Conservation (phyloP, 805 yeast species). For the Ogataea neopini region DNA sequence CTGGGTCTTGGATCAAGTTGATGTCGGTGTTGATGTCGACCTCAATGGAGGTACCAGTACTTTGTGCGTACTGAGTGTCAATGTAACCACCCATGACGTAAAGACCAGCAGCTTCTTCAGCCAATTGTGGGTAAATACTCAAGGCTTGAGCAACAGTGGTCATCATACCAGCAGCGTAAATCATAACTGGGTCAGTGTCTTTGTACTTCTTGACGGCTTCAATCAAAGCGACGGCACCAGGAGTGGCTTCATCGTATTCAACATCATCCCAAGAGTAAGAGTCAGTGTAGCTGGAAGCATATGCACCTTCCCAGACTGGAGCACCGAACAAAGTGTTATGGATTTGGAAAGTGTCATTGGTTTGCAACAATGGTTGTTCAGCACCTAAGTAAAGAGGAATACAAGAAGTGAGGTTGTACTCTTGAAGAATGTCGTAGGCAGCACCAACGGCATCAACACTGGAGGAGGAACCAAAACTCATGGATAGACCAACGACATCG, state of each 20-base stretch:
- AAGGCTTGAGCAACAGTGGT: slow-evolving; percentile 49
- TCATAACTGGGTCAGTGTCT: slow-evolving; percentile 37
- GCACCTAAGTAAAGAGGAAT: slow-evolving; percentile 39
- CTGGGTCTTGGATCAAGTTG: slow-evolving; percentile 46
- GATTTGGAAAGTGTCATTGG: slow-evolving; percentile 40
- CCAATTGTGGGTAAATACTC: slow-evolving; percentile 40
- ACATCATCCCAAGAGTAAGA: slow-evolving; percentile 36
- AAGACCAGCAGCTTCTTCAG: slow-evolving; percentile 41
- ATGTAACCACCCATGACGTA: slow-evolving; percentile 48
- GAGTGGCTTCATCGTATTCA: slow-evolving; percentile 31
- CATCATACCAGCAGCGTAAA: slow-evolving; percentile 44
- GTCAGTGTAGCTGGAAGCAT: slow-evolving; percentile 35
- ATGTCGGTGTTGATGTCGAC: slow-evolving; percentile 45
- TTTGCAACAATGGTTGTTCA: slow-evolving; percentile 39
- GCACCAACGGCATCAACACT: slow-evolving; percentile 41
- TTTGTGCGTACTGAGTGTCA: slow-evolving; percentile 42
- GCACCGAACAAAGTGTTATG: slow-evolving; percentile 42
- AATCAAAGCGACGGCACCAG: slow-evolving; percentile 43
- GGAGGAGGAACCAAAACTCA: slow-evolving; percentile 41
- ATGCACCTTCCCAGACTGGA: slow-evolving; percentile 46
- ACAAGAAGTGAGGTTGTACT: slow-evolving; percentile 37
- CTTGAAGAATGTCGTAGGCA: slow-evolving; percentile 32
- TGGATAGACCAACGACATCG: slow-evolving; percentile 42
- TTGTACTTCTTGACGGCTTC: slow-evolving; percentile 41
- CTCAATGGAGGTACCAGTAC: slow-evolving; percentile 32